Base-by-base conservation (phyloP, 495 filamentous ascomycete species). In the Hypomontagnella monticulosa region DNA sequence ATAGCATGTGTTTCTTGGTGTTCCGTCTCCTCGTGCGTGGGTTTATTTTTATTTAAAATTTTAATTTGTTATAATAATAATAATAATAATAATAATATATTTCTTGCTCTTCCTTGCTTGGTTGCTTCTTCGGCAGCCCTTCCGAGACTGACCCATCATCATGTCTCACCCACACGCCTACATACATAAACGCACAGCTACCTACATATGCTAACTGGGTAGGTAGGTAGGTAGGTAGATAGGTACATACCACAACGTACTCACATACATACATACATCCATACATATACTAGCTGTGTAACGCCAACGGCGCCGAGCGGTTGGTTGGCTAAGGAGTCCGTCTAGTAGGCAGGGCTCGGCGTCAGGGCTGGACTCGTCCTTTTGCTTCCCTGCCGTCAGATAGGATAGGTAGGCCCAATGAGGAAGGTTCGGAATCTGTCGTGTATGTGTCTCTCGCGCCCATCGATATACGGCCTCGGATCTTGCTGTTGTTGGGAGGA, bases 341-440 rank as follows among this genome's bases (percentile, higher is more conserved):
- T 4, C 14, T n/a, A 16, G 32, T 20, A 34, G 8, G 32, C 32
- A 19, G 18, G 19, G 38, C 61, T 64, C 47, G 61, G 61, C 61
- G 38, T 12, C 20, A 19, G 19, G 44, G 59, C 48, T 53, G 30
- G 41, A 14, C 57, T 41, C 14, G 10, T 19, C 34, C 20, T 44
- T 37, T 20, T 55, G n/a, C 12, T 12, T 15, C n/a, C 52, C 38
- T 20, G 20, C 32, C 19, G 15, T 4, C 47, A 34, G 19, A 16
- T 32, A 48, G 36, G 20, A 42, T 8, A 43, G 40, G 40, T 4
- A 8, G 42, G 42, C 63, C 63, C 46, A 52, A 61, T 61, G n/a
- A 32, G 63, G 57, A 57, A 67, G 63, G 63, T 67, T 61, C 51
- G 43, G 57, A 59, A 33, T 48, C 43, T 34, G 18, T 53, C 34